Evolutionary conservation across 2,329 filamentous ascomycete species (phyloP).

Genomic region (Colletotrichum sp.): DNA sequence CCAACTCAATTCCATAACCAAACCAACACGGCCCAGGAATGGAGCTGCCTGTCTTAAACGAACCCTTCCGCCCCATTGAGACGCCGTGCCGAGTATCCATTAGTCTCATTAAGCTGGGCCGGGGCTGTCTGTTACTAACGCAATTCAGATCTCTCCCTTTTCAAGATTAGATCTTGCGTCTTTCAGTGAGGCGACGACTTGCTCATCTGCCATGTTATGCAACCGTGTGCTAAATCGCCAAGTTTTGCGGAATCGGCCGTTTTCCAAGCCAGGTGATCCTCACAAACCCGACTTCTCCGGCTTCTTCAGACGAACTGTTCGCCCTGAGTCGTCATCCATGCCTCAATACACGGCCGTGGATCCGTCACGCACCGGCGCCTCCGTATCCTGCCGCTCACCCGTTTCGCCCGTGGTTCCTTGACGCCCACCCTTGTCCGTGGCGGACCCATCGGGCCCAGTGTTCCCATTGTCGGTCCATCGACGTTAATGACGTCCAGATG

Average conservation of each 20-base stretch:
- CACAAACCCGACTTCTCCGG: background rate
- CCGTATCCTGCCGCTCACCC: background rate
- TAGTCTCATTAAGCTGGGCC: background rate
- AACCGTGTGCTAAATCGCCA: background rate
- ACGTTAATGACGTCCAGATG: background rate
- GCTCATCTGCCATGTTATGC: background rate
- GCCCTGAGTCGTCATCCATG: background rate
- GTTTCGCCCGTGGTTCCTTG: background rate
- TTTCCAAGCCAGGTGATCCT: background rate
- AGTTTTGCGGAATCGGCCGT: background rate
- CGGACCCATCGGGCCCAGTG: background rate
- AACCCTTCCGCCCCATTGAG: background rate
- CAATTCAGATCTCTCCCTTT: background rate
- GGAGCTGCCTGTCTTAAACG: constrained; percentile 1
- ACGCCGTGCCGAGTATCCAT: background rate
- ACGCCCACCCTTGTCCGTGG: background rate
- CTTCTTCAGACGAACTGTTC: constrained; percentile 8
- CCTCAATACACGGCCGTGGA: background rate
- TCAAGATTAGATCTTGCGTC: background rate
- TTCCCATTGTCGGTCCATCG: background rate
- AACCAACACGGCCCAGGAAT: background rate
- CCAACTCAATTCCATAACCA: background rate
- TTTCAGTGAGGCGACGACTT: background rate
- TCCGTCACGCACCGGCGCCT: background rate
- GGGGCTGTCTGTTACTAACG: background rate